Base-by-base conservation (phyloP, 2,329 filamentous ascomycete genomes). In the Phoma sp. region DNA sequence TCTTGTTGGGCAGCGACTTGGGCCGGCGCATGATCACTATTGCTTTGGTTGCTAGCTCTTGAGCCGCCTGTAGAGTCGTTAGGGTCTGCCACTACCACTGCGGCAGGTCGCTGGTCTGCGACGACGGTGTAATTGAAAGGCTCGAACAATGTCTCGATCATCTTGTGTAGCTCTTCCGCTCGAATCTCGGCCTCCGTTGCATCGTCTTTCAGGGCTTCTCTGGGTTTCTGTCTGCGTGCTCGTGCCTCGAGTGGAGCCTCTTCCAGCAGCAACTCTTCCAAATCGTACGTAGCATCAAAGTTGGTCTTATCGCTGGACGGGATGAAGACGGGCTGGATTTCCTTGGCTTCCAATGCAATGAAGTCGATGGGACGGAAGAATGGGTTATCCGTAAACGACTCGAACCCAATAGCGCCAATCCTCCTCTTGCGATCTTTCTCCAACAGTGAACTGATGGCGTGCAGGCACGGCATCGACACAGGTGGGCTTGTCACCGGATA, bases 251-350 rank as follows among this genome's bases (percentile, higher is more conserved):
- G 79, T 1, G 95, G 95, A 10, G 95, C 95, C 73, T 99, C 95
- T 75, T 99, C 95, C 39, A 99, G 77, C 2, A 99, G 78, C 18
- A 99, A 76, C 74, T 99, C 95, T 72, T 99, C 95, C 45, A 99
- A 79, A 74, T 99, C 95, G 71, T 99, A 98, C 0, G 95, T 99
- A 4, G 95, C 95, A 75, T 99, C 95, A 64, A 99, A 99, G 73
- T 99, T 99, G 3, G 95, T 98, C 83, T 99, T 99, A 43, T 98
- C 95, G 51, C 91, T 93, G 0, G 93, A 96, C 0, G 95, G 95
- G 18, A 89, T 85, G 72, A 99, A 99, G 3, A 98, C 86, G 0
- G 95, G 95, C 64, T 93, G 88, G 39, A 98, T 87, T 69, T 92
- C 87, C 73, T 97, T 98, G 60, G 86, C 82, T 72, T 96, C 91